Evolutionary conservation across 2,329 filamentous ascomycete species (phyloP).

Genomic region (Penicillium sp.): DNA sequence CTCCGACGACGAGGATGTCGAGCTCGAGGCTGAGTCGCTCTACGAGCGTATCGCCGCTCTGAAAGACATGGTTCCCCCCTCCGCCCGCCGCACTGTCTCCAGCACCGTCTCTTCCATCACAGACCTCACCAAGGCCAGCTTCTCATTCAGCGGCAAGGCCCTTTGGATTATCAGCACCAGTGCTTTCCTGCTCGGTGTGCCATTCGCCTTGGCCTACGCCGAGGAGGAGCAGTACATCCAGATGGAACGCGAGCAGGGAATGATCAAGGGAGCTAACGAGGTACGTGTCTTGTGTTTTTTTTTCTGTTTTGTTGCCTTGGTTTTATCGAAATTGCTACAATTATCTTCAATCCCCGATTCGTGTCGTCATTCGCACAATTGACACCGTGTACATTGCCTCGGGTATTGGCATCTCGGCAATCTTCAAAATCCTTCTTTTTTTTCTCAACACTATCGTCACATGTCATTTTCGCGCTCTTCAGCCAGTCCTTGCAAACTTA

Average conservation of each 20-base stretch:
- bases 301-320: background rate
- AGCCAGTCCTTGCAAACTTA: background rate
- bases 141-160: conserved; percentile 73
- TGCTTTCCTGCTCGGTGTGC: conserved; percentile 84
- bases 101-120: conserved; percentile 52
- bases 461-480: background rate
- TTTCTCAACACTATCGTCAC: background rate
- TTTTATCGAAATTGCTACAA: background rate
- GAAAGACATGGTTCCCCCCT: conserved; percentile 72
- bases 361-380: background rate
- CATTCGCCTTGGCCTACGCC: conserved; percentile 85
- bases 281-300: conserved; percentile 42
- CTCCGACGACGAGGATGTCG: conserved; percentile 72
- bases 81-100: conserved; percentile 66
- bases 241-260: conserved; percentile 96
- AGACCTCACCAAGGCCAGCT: conserved; percentile 46
- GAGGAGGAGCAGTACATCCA: conserved; percentile 97
- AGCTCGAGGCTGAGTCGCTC: conserved; percentile 57
- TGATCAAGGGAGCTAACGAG: conserved; percentile 89
- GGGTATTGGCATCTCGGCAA: background rate
- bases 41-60: conserved; percentile 69
- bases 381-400: conserved; percentile 4
- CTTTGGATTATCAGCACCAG: conserved; percentile 90
- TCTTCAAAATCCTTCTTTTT: background rate
- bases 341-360: background rate